phyloP scores from a whole-genome alignment of 2,329 filamentous ascomycete species.

The Rutstroemia sp. region DNA sequence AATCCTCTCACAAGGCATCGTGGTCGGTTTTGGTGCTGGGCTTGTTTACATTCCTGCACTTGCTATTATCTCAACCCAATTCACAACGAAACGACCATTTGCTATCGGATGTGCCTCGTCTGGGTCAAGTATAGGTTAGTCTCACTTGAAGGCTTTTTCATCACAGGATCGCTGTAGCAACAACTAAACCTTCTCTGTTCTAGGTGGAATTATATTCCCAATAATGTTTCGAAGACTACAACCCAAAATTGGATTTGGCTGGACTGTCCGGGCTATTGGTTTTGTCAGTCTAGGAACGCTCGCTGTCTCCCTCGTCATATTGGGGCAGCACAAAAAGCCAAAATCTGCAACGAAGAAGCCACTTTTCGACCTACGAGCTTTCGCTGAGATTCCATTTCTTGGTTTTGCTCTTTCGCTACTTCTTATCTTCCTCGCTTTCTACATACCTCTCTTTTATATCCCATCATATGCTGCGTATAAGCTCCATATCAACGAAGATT shows the following conservation, averaged over 20 bases:
- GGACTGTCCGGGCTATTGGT: slow-evolving; percentile 45
- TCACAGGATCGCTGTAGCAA: background rate
- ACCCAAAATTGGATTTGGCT: slow-evolving; percentile 39
- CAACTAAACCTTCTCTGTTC: background rate
- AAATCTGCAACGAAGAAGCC: background rate
- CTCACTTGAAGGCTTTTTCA: background rate
- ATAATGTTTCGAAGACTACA: slow-evolving; percentile 32
- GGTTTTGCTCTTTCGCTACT: slow-evolving; percentile 31
- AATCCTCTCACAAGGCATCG: slow-evolving; percentile 45
- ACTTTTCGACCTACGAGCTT: slow-evolving; percentile 20
- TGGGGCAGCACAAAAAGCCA: background rate
- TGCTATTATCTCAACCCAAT: slow-evolving; percentile 38
- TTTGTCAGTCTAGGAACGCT: slow-evolving; percentile 38
- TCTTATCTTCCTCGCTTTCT: slow-evolving; percentile 39
- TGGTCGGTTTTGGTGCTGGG: slow-evolving; percentile 27
- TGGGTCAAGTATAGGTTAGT: slow-evolving; percentile 34
- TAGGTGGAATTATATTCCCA: slow-evolving; percentile 45
- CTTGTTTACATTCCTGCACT: slow-evolving; percentile 8
- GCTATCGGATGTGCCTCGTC: slow-evolving; percentile 37
- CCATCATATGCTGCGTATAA: slow-evolving; percentile 33
- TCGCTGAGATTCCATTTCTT: slow-evolving; percentile 30
- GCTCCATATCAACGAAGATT: slow-evolving; percentile 35
- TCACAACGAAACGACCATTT: slow-evolving; percentile 34
- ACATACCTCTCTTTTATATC: slow-evolving; percentile 42
- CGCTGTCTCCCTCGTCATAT: slow-evolving; percentile 15